Evolutionary conservation across 2,329 filamentous ascomycete species (phyloP).

Genomic region (Coniochaeta ligniaria): DNA sequence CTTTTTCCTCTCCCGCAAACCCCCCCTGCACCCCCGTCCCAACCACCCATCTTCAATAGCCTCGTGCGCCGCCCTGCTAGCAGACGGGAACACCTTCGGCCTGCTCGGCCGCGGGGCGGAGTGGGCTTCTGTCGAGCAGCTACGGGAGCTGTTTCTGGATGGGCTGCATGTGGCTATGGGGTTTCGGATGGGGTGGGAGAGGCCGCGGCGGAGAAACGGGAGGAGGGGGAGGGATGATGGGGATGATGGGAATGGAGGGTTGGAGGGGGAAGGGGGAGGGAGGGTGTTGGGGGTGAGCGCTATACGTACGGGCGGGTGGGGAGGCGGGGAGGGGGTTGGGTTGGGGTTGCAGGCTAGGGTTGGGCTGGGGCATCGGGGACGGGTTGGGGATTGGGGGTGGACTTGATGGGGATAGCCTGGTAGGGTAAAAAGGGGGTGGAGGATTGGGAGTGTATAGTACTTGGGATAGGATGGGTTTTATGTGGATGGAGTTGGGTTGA

Average conservation of each 20-base stretch:
- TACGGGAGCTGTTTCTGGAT: constrained; percentile 12
- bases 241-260: too few species aligned
- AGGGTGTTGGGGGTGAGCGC: constrained; percentile 13
- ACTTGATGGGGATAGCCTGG: constrained; percentile 4
- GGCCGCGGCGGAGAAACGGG: neutral
- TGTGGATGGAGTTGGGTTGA: neutral
- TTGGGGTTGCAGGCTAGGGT: constrained; percentile 15
- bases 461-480: too few species aligned
- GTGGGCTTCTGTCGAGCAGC: constrained; percentile 14
- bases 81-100: constrained; percentile 27
- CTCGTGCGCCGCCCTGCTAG: constrained; percentile 26
- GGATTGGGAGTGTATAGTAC: too few species aligned
- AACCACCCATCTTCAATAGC: constrained; percentile 25
- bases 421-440: too few species aligned
- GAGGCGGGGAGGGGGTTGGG: constrained; percentile 14
- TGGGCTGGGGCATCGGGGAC: constrained; percentile 8
- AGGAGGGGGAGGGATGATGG: neutral
- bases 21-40: constrained; percentile 19
- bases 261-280: neutral
- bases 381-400: constrained; percentile 15
- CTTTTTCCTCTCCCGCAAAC: constrained; percentile 18
- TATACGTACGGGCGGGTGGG: constrained; percentile 15
- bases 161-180: constrained; percentile 16
- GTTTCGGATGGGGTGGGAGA: constrained; percentile 18
- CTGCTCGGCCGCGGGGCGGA: constrained; percentile 17